These are phyloP conservation scores for Penicillium paxilli DNA, from an alignment of 495 filamentous ascomycete genomes.

Conservation along the genomic window DNA sequence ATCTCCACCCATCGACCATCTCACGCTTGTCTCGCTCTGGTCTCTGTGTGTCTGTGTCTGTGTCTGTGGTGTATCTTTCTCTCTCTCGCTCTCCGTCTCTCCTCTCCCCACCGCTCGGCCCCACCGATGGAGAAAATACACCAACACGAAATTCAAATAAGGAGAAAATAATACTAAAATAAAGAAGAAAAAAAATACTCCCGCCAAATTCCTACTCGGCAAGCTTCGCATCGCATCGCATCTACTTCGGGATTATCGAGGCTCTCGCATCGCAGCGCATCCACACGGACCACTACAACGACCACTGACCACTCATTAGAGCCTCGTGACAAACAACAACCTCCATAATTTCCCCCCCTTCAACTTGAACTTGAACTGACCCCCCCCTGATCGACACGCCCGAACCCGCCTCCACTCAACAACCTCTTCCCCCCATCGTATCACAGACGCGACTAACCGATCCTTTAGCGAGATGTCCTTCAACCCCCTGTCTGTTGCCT, in stretches of 20 bases:
- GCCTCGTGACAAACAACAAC: neutral
- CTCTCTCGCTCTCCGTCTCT: too few relatives aligned
- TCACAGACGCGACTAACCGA: constrained; percentile 1
- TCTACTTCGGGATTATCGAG: neutral
- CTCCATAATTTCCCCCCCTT: too few relatives aligned
- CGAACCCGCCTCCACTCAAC: neutral
- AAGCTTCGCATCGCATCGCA: neutral
- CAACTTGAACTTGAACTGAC: too few relatives aligned
- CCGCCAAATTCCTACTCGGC: neutral
- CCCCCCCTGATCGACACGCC: constrained; percentile 1
- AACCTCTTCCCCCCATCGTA: neutral
- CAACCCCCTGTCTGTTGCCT: neutral
- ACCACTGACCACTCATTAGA: too few relatives aligned
- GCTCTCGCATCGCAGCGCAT: neutral
- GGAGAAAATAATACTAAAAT: neutral
- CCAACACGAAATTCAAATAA: too few relatives aligned
- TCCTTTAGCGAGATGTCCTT: neutral
- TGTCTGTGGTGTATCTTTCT: too few relatives aligned
- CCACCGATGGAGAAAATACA: too few relatives aligned
- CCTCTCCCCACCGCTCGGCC: neutral
- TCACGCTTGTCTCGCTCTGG: too few relatives aligned
- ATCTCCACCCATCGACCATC: neutral
- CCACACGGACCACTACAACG: neutral
- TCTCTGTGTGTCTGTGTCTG: too few relatives aligned
- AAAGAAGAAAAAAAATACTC: neutral